Conservation (phyloP, 805 yeast species). For the Kluyveromyces wickerhamii region DNA sequence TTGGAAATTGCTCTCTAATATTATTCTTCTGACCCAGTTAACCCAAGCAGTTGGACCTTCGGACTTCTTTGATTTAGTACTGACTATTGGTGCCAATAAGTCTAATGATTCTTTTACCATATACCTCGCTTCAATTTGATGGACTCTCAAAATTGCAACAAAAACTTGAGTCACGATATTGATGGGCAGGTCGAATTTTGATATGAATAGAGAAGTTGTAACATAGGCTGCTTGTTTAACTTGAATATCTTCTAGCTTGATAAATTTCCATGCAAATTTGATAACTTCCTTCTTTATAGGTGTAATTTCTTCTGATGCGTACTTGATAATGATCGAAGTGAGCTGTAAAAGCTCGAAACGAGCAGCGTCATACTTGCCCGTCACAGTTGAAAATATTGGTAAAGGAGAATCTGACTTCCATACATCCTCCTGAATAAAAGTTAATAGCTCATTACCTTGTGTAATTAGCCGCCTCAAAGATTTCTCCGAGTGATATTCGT, state of each 20-base stretch:
- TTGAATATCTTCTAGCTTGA: conserved; percentile 79
- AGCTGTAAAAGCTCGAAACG: conserved; percentile 73
- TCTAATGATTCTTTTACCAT: conserved; percentile 85
- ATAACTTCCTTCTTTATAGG: conserved; percentile 75
- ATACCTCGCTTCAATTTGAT: conserved; percentile 75
- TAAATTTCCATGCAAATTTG: conserved; percentile 89
- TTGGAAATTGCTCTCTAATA: conserved; percentile 80
- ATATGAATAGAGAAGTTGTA: conserved; percentile 76
- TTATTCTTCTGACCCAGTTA: conserved; percentile 88
- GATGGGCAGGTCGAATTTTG: conserved; percentile 81
- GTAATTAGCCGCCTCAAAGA: conserved; percentile 40
- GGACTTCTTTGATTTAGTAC: conserved; percentile 48
- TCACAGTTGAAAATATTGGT: conserved; percentile 30
- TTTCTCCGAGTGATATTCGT: conserved; percentile 47
- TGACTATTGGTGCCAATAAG: conserved; percentile 78
- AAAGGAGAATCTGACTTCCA: conserved; percentile 58
- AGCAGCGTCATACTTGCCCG: conserved; percentile 66
- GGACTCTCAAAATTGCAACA: conserved; percentile 78
- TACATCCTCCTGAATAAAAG: conserved; percentile 45
- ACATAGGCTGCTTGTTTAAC: conserved; percentile 92
- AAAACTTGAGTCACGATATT: conserved; percentile 87
- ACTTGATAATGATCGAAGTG: conserved; percentile 66
- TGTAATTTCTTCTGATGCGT: conserved; percentile 51
- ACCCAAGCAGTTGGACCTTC: conserved; percentile 62
- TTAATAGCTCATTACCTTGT: conserved; percentile 10